These are phyloP conservation scores for Pythium graminicola DNA, from an alignment of 352 stramenopile genomes.

Conservation along the genomic window DNA sequence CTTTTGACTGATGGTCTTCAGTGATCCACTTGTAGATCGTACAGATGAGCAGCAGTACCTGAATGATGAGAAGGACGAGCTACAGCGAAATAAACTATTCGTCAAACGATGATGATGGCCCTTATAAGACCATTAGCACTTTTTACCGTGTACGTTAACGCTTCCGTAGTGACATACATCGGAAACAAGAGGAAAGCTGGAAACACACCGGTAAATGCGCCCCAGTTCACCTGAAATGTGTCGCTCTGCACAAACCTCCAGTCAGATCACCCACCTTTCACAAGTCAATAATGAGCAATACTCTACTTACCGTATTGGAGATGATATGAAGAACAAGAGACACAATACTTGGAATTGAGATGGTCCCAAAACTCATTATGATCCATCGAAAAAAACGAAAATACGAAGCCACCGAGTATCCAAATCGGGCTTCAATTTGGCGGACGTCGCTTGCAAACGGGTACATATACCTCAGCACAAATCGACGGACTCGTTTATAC, in stretches of 20 bases:
- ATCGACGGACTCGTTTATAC: conserved; percentile 28
- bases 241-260: background rate
- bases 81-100: conserved; percentile 15
- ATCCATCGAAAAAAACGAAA: conserved; percentile 79
- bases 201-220: conserved; percentile 34
- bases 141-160: conserved; percentile 45
- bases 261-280: background rate
- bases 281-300: background rate
- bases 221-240: conserved; percentile 14
- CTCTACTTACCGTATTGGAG: conserved; percentile 20
- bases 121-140: background rate
- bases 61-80: conserved; percentile 40
- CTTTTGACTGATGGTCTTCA: conserved; percentile 61
- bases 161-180: conserved; percentile 50
- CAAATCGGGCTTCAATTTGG: conserved; percentile 77
- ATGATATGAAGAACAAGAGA: conserved; percentile 50
- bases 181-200: conserved; percentile 51
- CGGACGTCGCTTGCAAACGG: conserved; percentile 59
- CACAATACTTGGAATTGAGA: conserved; percentile 45
- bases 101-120: too few relatives aligned
- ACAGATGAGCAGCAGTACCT: conserved; percentile 45
- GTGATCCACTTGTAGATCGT: conserved; percentile 64
- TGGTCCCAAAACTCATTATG: conserved; percentile 57
- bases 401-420: conserved; percentile 70
- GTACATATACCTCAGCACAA: conserved; percentile 31